These are phyloP conservation scores for Euphorbia lathyris DNA, from an alignment of 345 rosid species.

Conservation along the genomic window DNA sequence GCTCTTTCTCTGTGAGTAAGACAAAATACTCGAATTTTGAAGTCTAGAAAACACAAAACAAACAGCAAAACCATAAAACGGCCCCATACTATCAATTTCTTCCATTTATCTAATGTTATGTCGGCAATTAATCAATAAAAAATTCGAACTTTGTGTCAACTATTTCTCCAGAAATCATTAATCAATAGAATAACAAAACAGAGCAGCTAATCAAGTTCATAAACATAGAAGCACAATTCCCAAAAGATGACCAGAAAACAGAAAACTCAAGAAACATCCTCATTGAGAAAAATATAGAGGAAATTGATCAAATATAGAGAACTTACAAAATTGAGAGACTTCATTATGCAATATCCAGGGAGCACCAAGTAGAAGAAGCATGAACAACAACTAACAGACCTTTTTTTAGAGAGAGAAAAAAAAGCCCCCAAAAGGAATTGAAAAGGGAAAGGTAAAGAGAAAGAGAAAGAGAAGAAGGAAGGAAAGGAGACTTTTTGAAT, in stretches of 20 bases:
- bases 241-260: neutral
- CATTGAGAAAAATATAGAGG: neutral
- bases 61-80: neutral
- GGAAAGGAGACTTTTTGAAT: neutral
- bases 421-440: neutral
- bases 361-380: neutral
- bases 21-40: neutral
- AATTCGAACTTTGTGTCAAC: neutral
- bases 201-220: slow-evolving; percentile 12
- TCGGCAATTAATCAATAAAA: slow-evolving; percentile 12
- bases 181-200: neutral
- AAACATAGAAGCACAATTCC: neutral
- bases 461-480: slow-evolving; percentile 7
- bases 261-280: neutral
- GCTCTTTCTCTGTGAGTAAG: neutral
- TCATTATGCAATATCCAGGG: slow-evolving; percentile 25
- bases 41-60: neutral
- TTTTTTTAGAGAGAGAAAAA: neutral
- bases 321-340: slow-evolving; percentile 35
- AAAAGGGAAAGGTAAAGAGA: neutral
- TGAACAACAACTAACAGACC: neutral
- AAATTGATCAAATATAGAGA: neutral
- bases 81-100: neutral
- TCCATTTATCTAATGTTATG: neutral
- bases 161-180: neutral